Percentiles rank a stretch among this genome's conserved stretches.
phyloP scores from a whole-genome alignment of 75 land plant species.

The Gnetum montanum region DNA sequence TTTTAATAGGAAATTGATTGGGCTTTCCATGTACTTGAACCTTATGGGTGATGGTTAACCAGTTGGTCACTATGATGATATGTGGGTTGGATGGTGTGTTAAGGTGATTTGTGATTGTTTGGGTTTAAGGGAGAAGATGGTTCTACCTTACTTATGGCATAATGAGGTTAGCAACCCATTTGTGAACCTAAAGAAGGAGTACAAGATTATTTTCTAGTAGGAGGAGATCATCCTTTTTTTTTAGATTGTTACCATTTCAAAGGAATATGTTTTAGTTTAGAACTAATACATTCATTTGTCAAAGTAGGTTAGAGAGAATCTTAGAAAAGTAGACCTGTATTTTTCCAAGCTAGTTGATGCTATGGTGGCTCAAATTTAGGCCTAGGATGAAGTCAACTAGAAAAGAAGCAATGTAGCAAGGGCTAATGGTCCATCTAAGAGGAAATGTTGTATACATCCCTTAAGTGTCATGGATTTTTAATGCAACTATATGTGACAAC shows the following conservation, averaged over 20 bases:
- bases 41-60: constrained; percentile 95
- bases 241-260: constrained; percentile 40
- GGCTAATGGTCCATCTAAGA: too few species aligned
- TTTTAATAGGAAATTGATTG: constrained; percentile 62
- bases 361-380: constrained; percentile 84
- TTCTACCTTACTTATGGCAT: constrained; percentile 73
- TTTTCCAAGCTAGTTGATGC: constrained; percentile 72
- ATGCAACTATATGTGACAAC: too few species aligned
- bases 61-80: constrained; percentile 83
- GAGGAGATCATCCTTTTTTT: constrained; percentile 79
- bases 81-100: constrained; percentile 93
- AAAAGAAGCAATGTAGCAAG: too few species aligned
- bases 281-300: constrained; percentile 65
- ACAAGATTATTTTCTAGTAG: constrained; percentile 80
- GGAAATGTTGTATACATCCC: too few species aligned
- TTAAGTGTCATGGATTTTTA: too few species aligned
- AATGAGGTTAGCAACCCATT: constrained; percentile 82
- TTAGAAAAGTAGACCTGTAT: constrained; percentile 52
- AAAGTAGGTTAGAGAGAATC: constrained; percentile 59
- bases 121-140: constrained; percentile 68
- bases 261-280: constrained; percentile 60
- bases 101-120: constrained; percentile 83
- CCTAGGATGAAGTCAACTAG: constrained; percentile 82
- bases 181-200: constrained; percentile 76
- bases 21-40: constrained; percentile 86